Percentiles rank a stretch among this genome's conserved stretches.
Evolutionary conservation across 2,329 filamentous ascomycete species (phyloP).

Genomic region (Colletotrichum navitas): DNA sequence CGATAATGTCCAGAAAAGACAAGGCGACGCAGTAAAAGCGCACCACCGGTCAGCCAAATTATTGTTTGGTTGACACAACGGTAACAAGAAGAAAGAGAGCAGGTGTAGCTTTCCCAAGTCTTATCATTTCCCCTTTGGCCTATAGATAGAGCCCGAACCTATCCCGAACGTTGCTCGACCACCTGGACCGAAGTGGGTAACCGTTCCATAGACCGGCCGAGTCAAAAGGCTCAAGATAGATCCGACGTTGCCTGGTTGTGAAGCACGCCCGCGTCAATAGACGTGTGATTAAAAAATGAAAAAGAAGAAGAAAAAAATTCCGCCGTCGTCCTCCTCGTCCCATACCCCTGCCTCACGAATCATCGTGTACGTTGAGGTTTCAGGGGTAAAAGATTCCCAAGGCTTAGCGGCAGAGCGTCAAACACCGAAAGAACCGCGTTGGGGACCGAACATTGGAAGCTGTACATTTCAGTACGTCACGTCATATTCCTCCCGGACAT

Average conservation of each 20-base stretch:
- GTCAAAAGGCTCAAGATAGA: too few relatives aligned
- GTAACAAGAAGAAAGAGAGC: neutral
- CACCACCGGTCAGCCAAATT: neutral
- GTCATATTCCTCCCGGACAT: constrained; percentile 34
- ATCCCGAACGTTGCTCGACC: neutral
- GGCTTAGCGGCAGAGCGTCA: neutral
- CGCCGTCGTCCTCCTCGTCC: neutral
- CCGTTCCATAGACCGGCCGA: neutral
- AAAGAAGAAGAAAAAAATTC: neutral
- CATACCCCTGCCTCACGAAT: neutral
- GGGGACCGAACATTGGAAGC: neutral
- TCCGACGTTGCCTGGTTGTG: neutral
- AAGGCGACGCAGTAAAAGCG: neutral
- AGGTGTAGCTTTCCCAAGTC: constrained; percentile 1
- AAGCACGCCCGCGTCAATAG: neutral
- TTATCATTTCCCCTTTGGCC: neutral
- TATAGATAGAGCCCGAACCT: neutral
- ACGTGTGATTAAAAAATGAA: too few relatives aligned
- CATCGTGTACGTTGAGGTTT: neutral
- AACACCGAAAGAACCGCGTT: neutral
- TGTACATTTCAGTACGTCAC: constrained; percentile 21
- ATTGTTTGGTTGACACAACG: too few relatives aligned
- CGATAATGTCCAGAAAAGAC: neutral
- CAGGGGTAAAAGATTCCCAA: neutral
- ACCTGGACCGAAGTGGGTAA: too few relatives aligned